Percentiles rank a stretch among this genome's conserved stretches.
Conservation (phyloP, 2,329 filamentous ascomycete species). For the Dactylellina cionopaga region DNA sequence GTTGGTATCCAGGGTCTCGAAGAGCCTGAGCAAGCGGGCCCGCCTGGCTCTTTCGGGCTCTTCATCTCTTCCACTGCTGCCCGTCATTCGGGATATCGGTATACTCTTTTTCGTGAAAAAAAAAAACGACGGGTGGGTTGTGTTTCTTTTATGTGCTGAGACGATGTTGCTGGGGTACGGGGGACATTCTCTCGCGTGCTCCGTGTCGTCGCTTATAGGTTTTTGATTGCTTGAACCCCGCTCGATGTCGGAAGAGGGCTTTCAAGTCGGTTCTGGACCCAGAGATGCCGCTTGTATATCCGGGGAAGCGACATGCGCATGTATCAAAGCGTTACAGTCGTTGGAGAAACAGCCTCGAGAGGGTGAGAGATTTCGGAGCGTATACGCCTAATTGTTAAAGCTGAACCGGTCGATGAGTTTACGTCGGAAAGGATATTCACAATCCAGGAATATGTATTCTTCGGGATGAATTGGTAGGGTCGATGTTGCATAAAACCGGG, state of each 20-base stretch:
- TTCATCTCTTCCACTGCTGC: constrained; percentile 28
- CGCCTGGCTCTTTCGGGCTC: constrained; percentile 66
- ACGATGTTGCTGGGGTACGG: constrained; percentile 19
- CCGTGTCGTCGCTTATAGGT: constrained; percentile 15
- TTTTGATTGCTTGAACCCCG: constrained; percentile 26
- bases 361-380: no score
- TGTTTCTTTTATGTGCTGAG: neutral
- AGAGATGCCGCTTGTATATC: no score
- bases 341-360: no score
- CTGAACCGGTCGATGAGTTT: no score
- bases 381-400: no score
- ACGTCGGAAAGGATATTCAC: no score
- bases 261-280: neutral
- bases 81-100: constrained; percentile 25
- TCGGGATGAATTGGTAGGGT: no score
- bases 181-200: constrained; percentile 44
- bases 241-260: constrained; percentile 1
- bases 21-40: constrained; percentile 82
- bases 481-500: no score
- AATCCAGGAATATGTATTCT: no score
- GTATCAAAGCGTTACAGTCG: no score
- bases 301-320: no score
- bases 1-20: constrained; percentile 81
- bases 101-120: neutral
- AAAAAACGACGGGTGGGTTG: neutral